Base-by-base conservation (phyloP, 805 yeast species). In the Barnettozyma californica region DNA sequence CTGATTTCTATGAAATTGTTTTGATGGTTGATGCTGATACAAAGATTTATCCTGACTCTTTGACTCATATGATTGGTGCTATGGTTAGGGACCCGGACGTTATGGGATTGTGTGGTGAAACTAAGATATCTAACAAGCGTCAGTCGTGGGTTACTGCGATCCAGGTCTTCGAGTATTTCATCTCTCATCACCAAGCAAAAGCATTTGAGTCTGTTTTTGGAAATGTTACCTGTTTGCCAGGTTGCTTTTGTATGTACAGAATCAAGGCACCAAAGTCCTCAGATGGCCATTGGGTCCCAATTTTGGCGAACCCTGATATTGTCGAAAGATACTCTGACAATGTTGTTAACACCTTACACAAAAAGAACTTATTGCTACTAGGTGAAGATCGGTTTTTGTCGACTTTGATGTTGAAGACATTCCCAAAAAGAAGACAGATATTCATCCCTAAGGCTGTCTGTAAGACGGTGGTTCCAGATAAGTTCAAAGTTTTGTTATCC, bases 21-120 rank as follows among this genome's bases (percentile, higher is more conserved):
- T 68, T 91, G 29, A 90, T 90, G 96, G 96, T 90, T 31, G 97
- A 90, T 69, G 97, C 97, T 4, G 97, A 90, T 68, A 89, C 97
- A 0, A 81, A 81, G 61, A 88, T 90, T 3, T 87, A 74, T 65
- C 95, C 95, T 0, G 96, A 91, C 64, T 83, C 92, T 4, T 61
- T 89, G 53, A 86, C 94, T 8, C 97, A 91, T 61, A 87, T 90
- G 96, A 74, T 78, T 53, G 96, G 95, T 1, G 87, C 86, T 59
- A 82, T 90, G 87, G 90, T 87, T 20, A 84, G 79, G 58, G 92
- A 90, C 62, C 95, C 96, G 0, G 73, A 71, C 53, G 74, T 90
- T 48, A 90, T 90, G 95, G 97, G 97, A 2, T 71, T 90, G 40
- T 90, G 97, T 74, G 97, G 97, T 44, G 97, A 90, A 64, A 90